Percentiles rank a stretch among this genome's conserved stretches.
phyloP scores from a whole-genome alignment of 306 rosid genomes.

The Malus fusca region DNA sequence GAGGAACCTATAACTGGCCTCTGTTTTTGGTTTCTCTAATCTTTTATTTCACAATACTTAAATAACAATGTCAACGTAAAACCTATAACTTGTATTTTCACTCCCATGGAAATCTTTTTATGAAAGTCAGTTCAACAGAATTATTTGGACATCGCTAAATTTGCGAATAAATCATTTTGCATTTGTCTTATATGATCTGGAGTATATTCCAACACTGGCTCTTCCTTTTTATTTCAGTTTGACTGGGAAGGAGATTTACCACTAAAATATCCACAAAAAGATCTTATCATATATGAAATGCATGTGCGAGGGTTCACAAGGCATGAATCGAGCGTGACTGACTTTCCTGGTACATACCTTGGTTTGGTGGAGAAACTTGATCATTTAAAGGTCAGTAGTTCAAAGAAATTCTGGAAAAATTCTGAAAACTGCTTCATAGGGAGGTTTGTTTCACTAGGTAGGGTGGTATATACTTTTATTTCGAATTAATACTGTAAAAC shows the following conservation, averaged over 20 bases:
- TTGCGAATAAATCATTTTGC: neutral
- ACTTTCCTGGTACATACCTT: conserved; percentile 83
- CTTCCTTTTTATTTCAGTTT: conserved; percentile 53
- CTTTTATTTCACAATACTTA: neutral
- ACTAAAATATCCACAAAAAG: conserved; percentile 62
- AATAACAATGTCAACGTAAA: neutral
- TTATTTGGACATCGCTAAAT: neutral
- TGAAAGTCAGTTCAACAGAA: neutral
- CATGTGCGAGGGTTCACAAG: conserved; percentile 90
- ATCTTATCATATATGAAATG: conserved; percentile 87
- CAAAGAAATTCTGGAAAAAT: neutral
- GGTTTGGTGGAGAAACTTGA: conserved; percentile 95
- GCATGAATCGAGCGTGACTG: conserved; percentile 69
- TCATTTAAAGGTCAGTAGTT: conserved; percentile 61
- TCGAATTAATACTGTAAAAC: neutral
- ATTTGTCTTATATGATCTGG: neutral
- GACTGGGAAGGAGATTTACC: conserved; percentile 99
- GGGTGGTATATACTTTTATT: neutral
- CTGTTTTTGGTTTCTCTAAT: neutral
- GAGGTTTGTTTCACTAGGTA: neutral
- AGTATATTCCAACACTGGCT: neutral
- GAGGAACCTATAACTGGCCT: no score
- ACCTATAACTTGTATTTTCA: neutral
- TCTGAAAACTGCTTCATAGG: neutral
- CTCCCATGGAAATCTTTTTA: neutral